Base-by-base conservation (phyloP, 768 basidiomycete species). In the Rhizopogon roseolus region DNA sequence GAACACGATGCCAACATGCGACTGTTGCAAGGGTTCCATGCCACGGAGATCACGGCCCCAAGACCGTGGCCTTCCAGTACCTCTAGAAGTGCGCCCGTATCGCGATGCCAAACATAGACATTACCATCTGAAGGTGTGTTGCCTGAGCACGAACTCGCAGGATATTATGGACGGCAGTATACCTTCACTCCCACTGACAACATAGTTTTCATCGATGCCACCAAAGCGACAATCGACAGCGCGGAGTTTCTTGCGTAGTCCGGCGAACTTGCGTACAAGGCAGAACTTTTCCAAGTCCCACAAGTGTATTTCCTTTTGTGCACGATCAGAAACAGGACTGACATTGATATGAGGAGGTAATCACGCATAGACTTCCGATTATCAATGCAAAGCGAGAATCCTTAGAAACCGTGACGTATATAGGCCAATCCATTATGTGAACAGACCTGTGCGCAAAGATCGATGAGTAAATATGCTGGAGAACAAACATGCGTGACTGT, bases 161-260 rank as follows among this genome's bases (percentile, higher is more conserved):
- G n/a, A 40, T 32, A 40, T 44, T 13, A 54, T 50, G 10, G 37
- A 28, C 3, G 46, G 37, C 8, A 11, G 34, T 81, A 49, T 59
- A 92, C 96, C 96, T 84, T 98, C 96, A 64, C 93, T 96, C 19
- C 96, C 97, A 63, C 90, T 93, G 55, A 93, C 81, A 48, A 98
- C 80, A 65, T 95, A 94, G 64, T 88, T 91, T 49, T 86, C 88
- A 62, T 90, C 85, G 50, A 86, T 74, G 28, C 96, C 95, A 28
- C 95, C 97, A 69, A 98, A 98, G 65, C 92, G 94, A 67, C 90
- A 92, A 54, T 92, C 82, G 56, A 98, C 89, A 57, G 97, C 85
- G 68, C 93, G 90, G 29, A 81, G 78, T 2, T 84, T 82, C 67
- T 96, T 92, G 29, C 79, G 80, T 57, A 96, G 94, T 6, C 94